These are phyloP conservation scores for Tolypocladium cylindrosporum DNA, from an alignment of 2,329 filamentous ascomycete species.

Conservation along the genomic window DNA sequence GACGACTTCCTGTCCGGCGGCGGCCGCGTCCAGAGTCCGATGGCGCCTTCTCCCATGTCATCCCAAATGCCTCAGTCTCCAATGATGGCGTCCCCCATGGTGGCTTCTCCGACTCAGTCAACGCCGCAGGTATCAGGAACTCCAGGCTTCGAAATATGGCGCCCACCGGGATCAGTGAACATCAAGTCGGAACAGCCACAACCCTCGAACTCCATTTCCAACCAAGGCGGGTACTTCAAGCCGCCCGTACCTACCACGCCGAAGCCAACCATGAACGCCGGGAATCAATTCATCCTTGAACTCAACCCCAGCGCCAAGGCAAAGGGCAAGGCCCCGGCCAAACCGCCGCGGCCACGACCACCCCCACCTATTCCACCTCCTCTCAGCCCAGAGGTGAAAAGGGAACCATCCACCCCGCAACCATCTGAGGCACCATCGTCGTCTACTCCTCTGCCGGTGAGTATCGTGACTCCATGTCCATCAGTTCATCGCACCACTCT, in stretches of 20 bases:
- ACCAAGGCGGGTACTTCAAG: constrained; percentile 20
- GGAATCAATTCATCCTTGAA: constrained; percentile 26
- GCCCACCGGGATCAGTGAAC: constrained; percentile 19
- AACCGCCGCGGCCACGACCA: constrained; percentile 18
- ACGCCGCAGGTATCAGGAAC: constrained; percentile 18
- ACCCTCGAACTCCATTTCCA: constrained; percentile 9
- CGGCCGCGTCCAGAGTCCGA: constrained; percentile 16
- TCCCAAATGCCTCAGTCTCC: constrained; percentile 9
- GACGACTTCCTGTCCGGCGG: constrained; percentile 20
- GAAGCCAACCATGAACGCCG: constrained; percentile 24
- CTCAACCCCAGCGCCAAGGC: constrained; percentile 19
- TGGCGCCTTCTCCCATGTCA: constrained; percentile 12
- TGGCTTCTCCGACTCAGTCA: constrained; percentile 8
- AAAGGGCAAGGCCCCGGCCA: constrained; percentile 24
- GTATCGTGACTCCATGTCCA: constrained; percentile 2
- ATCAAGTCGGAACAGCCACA: constrained; percentile 14
- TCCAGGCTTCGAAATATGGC: constrained; percentile 27
- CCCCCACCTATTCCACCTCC: constrained; percentile 11
- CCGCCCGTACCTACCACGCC: constrained; percentile 28
- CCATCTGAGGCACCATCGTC: constrained; percentile 13
- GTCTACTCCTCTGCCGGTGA: constrained; percentile 15
- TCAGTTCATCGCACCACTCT: neutral
- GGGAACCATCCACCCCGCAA: constrained; percentile 19
- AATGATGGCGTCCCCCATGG: constrained; percentile 11
- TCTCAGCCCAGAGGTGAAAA: constrained; percentile 17